Base-by-base conservation (phyloP, 2,329 filamentous ascomycete species). In the Elsinoe batatas region DNA sequence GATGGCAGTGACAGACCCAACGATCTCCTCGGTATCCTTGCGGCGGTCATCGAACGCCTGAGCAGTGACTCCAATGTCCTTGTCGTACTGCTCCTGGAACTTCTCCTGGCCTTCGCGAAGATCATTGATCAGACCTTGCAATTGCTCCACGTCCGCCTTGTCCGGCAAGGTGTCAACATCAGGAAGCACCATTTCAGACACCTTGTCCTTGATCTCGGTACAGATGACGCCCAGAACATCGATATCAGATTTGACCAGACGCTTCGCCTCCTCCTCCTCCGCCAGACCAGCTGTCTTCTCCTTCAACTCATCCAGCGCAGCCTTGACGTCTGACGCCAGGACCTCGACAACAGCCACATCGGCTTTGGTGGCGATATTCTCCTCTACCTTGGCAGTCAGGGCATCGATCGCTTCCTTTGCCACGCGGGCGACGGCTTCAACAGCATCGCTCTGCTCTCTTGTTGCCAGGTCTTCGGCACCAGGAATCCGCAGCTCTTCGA, bases 1-100 rank as follows among this genome's bases (percentile, higher is more conserved):
- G 65, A 95, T 83, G 63, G 90, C 88, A 1, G 80, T 79, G 13
- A 97, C 85, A 56, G 85, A 84, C 58, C 91, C 85, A 12, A 85
- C 79, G 20, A 95, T 81, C 12, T 83, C 84, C 18, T 85, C 84
- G 54, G 88, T 89, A 68, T 96, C 91, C 43, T 85, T 80, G 65
- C 91, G 89, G 22, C 89, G 85, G 58, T 91, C 85, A 54, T 93
- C 88, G 44, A 93, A 85, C 0, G 86, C 85, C 70, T 88, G 88
- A 1, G 83, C 82, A 13, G 85, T 89, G 20, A 87, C 75, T 42
- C 88, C 84, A 46, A 86, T 83, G 56, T 91, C 84, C 2, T 76
- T 82, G 62, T 86, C 85, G 60, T 85, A 84, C 67, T 87, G 82
- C 44, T 88, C 84, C 59, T 81, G 84, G 61, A 93, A 74, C 57